Evolutionary conservation across 257 asterid genomes (phyloP).

Genomic region (Parsonsia alboflavescens): DNA sequence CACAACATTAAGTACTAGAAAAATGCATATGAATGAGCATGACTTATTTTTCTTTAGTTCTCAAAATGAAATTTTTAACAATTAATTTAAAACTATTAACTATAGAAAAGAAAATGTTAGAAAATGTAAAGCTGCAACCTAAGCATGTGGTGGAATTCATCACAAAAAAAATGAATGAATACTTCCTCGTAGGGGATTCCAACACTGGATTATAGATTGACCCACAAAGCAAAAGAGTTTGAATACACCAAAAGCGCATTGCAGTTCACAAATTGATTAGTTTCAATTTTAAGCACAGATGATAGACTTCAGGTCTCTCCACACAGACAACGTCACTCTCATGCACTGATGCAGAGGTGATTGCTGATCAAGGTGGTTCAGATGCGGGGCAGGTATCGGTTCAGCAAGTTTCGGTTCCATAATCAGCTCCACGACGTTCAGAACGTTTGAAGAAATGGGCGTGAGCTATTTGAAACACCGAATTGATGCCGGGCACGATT

Average conservation of each 20-base stretch:
- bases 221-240: background rate
- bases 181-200: constrained; percentile 75
- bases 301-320: background rate
- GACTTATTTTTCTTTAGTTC: background rate
- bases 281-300: too few species aligned
- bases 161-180: constrained; percentile 42
- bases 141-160: constrained; percentile 66
- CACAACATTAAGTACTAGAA: background rate
- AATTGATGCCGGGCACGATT: too few species aligned
- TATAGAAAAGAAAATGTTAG: background rate
- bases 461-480: too few species aligned
- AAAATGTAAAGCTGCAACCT: constrained; percentile 29
- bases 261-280: too few species aligned
- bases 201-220: constrained; percentile 34
- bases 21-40: background rate
- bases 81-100: background rate
- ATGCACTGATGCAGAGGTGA: too few species aligned
- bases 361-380: too few species aligned
- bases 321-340: background rate
- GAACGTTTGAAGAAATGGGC: too few species aligned
- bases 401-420: too few species aligned
- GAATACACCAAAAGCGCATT: background rate
- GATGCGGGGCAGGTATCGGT: too few species aligned
- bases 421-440: too few species aligned
- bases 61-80: background rate